These are phyloP conservation scores for Sequoiadendron giganteum DNA, from an alignment of 75 land plant genomes.

Conservation along the genomic window DNA sequence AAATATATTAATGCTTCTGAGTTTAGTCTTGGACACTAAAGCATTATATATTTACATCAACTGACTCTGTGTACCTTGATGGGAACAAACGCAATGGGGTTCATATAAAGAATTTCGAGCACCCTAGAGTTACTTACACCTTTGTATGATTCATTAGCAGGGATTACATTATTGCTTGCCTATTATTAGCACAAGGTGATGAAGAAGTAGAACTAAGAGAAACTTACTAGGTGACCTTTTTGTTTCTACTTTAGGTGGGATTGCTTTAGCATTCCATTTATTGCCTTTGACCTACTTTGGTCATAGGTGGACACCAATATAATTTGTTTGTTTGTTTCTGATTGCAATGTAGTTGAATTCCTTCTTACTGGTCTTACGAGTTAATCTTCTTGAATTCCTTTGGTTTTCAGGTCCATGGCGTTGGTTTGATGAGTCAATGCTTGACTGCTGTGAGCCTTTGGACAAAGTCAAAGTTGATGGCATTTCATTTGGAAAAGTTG, in stretches of 20 bases:
- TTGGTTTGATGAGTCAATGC: slow-evolving; percentile 96
- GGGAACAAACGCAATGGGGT: too few relatives aligned
- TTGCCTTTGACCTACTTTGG: slow-evolving; percentile 2
- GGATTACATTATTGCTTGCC: too few relatives aligned
- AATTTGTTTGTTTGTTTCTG: background rate
- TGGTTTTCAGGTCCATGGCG: slow-evolving; percentile 80
- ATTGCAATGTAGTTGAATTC: background rate
- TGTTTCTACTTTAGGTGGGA: background rate
- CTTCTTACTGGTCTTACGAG: slow-evolving; percentile 2
- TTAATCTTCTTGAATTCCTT: background rate
- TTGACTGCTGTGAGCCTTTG: slow-evolving; percentile 88
- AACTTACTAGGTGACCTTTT: too few relatives aligned
- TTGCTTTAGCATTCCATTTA: background rate
- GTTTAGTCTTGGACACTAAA: too few relatives aligned
- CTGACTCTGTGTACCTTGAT: background rate
- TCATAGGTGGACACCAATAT: background rate
- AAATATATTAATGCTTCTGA: too few relatives aligned
- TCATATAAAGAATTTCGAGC: too few relatives aligned
- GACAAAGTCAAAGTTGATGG: slow-evolving; percentile 74
- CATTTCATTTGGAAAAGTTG: slow-evolving; percentile 74
- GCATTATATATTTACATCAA: too few relatives aligned
- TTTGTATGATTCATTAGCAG: too few relatives aligned
- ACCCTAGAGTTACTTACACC: too few relatives aligned
- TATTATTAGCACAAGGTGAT: too few relatives aligned
- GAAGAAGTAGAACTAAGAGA: too few relatives aligned